Percentiles rank a stretch among this genome's conserved stretches.
Conservation (phyloP, 495 filamentous ascomycete species). For the Ramalina intermedia region DNA sequence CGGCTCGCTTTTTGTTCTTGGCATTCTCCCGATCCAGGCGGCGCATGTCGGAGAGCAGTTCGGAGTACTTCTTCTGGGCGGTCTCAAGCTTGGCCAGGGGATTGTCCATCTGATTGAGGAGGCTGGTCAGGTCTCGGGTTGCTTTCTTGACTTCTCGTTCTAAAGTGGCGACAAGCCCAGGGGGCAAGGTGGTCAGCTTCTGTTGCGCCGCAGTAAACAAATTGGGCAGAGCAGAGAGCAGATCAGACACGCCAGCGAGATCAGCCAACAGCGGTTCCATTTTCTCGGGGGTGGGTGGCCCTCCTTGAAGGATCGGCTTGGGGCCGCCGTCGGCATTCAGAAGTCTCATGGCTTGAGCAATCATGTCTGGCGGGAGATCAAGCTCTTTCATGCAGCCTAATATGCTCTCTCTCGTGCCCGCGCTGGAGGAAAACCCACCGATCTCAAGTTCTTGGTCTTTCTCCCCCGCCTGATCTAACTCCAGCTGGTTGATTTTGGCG, state of each 20-base stretch:
- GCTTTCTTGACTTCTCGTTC: slow-evolving; percentile 84
- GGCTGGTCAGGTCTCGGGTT: slow-evolving; percentile 71
- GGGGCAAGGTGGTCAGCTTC: slow-evolving; percentile 16
- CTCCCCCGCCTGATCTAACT: slow-evolving; percentile 80
- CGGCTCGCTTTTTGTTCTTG: slow-evolving; percentile 89
- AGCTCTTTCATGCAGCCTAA: slow-evolving; percentile 16
- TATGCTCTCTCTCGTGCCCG: slow-evolving; percentile 9
- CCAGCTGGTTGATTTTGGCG: slow-evolving; percentile 88
- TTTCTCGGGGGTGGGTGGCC: slow-evolving; percentile 14
- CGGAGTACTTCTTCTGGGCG: slow-evolving; percentile 79
- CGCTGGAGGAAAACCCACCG: slow-evolving; percentile 47
- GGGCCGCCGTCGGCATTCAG: slow-evolving; percentile 4
- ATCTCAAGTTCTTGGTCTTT: slow-evolving; percentile 95
- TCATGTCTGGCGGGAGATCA: slow-evolving; percentile 17
- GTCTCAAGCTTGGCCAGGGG: slow-evolving; percentile 64
- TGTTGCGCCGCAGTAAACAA: slow-evolving; percentile 12
- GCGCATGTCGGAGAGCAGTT: slow-evolving; percentile 87
- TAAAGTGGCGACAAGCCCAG: slow-evolving; percentile 21
- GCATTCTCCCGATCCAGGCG: slow-evolving; percentile 81
- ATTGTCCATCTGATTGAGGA: slow-evolving; percentile 66
- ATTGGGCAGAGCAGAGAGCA: slow-evolving; percentile 10
- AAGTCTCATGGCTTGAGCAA: slow-evolving; percentile 13
- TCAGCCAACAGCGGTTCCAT: slow-evolving; percentile 14
- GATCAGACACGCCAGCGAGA: slow-evolving; percentile 13
- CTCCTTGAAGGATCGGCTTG: slow-evolving; percentile 10